Evolutionary conservation across 2,329 filamentous ascomycete genomes (phyloP), one percentile per base, ranked within the genome.

Genomic region (Pseudocercospora ulei): DNA sequence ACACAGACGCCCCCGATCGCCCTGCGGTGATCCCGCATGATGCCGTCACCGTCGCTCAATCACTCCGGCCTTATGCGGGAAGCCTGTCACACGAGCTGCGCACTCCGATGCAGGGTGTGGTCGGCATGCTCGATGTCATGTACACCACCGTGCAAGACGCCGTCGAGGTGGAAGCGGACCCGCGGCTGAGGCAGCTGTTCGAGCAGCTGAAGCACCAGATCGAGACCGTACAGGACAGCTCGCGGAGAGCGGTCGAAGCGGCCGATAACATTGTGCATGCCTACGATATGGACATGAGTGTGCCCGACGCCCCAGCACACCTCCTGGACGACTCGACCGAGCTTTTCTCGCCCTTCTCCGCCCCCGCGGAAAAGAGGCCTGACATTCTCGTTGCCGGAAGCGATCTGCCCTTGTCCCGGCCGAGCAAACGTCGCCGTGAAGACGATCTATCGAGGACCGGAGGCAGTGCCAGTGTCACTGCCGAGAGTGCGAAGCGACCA

Each of bases 91-190:
- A 83, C 49, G 79, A 83, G 55, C 59, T 83, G 30, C 67, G 79
- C 45, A 83, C 79, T 3, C 79, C 79, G 1, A 82, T 83, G 78
- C 79, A 83, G 58, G 79, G 79, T 26, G 76, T 83, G 4, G 77
- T 83, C 8, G 79, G 79, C 4, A 82, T 82, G 78, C 62, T 83
- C 27, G 79, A 83, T 60, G 76, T 83, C 44, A 82, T 83, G 76
- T 76, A 82, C 60, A 75, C 78, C 2, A 81, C 76, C 2, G 75
- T 82, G 2, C 69, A 78, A 41, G 78, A 82, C 54, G 75, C 75
- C 11, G 69, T 76, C 5, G 69, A 73, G 44, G 67, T 65, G 23
- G 68, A 73, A 43, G 59, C 62, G 6, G 69, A 73, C 43, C 54
- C 68, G 4, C 64, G 63, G 35, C 62, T 73, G 3, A 67, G 70